Conservation (phyloP, 441 rosid genomes). For the Mallotus repandus region DNA sequence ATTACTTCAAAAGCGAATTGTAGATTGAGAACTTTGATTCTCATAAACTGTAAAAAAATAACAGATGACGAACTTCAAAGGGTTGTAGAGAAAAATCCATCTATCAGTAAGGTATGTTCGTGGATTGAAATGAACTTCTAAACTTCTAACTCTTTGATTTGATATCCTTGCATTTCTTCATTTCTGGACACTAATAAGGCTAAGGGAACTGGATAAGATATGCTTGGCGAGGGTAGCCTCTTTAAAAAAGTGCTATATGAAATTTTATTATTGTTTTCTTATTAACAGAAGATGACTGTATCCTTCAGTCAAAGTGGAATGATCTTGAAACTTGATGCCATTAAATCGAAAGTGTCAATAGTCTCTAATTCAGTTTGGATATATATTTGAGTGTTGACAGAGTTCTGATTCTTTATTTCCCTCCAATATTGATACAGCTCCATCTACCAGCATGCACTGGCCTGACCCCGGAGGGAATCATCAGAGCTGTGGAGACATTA, state of each 20-base stretch:
- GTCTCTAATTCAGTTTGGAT: background rate
- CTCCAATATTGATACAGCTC: constrained; percentile 38
- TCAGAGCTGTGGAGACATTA: constrained; percentile 48
- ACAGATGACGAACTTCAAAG: constrained; percentile 62
- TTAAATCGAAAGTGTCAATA: background rate
- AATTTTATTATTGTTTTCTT: too few relatives aligned
- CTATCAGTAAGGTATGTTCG: constrained; percentile 53
- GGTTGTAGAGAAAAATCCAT: constrained; percentile 58
- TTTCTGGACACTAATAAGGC: constrained; percentile 16
- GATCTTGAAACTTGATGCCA: too few relatives aligned
- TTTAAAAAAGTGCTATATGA: too few relatives aligned
- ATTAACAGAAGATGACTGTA: background rate
- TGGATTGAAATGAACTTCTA: background rate
- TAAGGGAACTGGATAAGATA: constrained; percentile 36
- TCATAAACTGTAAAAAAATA: constrained; percentile 59
- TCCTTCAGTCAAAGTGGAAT: background rate
- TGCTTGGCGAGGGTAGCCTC: constrained; percentile 4
- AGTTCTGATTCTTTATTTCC: background rate
- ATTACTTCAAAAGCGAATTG: constrained; percentile 60
- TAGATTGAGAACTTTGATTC: constrained; percentile 57
- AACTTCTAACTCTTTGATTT: background rate
- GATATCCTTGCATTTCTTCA: background rate
- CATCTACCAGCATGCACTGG: constrained; percentile 59
- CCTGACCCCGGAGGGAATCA: constrained; percentile 71
- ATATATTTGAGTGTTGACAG: background rate